A percentile compares a stretch with the other conserved stretches of the same genome.
Conservation (phyloP, 306 rosid genomes). For the Rosa lucieae region DNA sequence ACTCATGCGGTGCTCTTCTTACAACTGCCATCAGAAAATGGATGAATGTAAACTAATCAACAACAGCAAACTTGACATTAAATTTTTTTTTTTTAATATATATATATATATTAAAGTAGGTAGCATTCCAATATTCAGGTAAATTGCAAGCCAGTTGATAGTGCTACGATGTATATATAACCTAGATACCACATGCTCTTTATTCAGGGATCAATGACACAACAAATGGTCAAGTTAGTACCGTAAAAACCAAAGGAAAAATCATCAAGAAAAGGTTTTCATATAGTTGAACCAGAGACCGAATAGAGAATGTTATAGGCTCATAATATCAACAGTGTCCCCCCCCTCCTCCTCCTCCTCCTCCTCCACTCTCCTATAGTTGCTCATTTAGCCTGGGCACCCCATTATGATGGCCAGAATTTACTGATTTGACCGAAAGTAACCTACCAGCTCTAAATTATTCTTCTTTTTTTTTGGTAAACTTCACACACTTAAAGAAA, state of each 20-base stretch:
- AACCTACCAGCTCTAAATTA: not conserved
- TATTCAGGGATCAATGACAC: not conserved
- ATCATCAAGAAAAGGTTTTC: not conserved
- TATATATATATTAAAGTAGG: not conserved
- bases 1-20: conserved; percentile 98
- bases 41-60: conserved; percentile 25
- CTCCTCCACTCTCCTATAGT: too few species aligned
- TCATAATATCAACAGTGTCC: not conserved
- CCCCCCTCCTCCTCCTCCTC: not conserved
- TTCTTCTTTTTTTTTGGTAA: not conserved
- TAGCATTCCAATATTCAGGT: not conserved
- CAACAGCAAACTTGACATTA: conserved; percentile 18
- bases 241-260: not conserved
- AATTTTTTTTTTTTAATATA: not conserved
- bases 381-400: not conserved
- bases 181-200: not conserved
- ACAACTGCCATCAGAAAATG: conserved; percentile 57
- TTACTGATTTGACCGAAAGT: not conserved
- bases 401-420: not conserved
- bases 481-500: not conserved
- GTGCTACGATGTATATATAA: not conserved
- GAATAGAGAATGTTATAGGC: not conserved
- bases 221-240: not conserved
- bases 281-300: not conserved
- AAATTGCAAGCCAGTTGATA: not conserved